Conservation (phyloP, 2,329 filamentous ascomycete genomes). For the Fusarium keratoplasticum region DNA sequence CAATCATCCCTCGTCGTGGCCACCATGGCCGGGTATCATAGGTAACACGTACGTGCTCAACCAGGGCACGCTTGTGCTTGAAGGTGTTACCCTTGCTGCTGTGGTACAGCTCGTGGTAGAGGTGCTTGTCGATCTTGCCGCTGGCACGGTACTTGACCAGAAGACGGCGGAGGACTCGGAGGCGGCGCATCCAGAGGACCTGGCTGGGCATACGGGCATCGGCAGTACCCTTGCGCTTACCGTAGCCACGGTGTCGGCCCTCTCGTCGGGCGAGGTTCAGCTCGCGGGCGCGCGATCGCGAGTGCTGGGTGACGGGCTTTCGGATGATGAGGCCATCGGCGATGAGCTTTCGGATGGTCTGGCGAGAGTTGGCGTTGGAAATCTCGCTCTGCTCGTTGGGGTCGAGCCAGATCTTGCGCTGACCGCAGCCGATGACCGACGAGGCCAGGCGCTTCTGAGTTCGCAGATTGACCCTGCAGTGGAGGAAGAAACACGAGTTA, state of each 20-base stretch:
- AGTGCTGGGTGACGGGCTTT: conserved; percentile 99
- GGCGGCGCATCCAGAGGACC: conserved; percentile 99
- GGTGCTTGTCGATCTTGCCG: conserved; percentile 99
- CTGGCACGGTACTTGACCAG: conserved; percentile 99
- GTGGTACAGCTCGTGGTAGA: conserved; percentile 99
- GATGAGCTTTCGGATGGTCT: conserved; percentile 99
- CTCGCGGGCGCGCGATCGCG: conserved; percentile 93
- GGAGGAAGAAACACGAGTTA: conserved; percentile 42
- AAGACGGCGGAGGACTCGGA: conserved; percentile 98
- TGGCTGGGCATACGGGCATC: conserved; percentile 99
- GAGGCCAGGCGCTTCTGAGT: conserved; percentile 99
- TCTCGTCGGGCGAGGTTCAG: conserved; percentile 94
- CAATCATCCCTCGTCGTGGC: conserved; percentile 2
- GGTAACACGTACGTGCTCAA: conserved; percentile 92
- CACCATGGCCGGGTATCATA: neutral
- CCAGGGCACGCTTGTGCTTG: conserved; percentile 99
- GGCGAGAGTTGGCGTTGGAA: conserved; percentile 99
- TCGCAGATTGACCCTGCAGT: conserved; percentile 93
- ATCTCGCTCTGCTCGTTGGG: conserved; percentile 99
- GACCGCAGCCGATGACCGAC: conserved; percentile 97
- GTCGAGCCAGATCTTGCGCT: conserved; percentile 99
- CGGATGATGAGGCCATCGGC: conserved; percentile 99
- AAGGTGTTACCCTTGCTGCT: conserved; percentile 99
- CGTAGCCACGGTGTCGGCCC: conserved; percentile 98
- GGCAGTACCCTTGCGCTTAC: conserved; percentile 99